A percentile compares a stretch with the other conserved stretches of the same genome.
Evolutionary conservation across 2,329 filamentous ascomycete species (phyloP).

Genomic region (Fusarium sororula): DNA sequence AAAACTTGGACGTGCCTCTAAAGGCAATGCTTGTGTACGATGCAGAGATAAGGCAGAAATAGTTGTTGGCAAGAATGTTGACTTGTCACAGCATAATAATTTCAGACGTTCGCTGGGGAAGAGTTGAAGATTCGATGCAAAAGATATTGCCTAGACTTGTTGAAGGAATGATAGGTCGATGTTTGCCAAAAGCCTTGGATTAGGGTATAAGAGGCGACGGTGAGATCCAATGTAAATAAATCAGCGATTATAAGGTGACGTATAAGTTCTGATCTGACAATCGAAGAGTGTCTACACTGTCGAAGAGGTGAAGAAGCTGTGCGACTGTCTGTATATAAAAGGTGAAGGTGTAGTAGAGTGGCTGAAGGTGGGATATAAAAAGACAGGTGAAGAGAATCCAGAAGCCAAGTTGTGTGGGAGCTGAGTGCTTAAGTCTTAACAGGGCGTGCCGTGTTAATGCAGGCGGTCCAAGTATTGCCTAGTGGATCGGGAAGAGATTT

Average conservation of each 20-base stretch:
- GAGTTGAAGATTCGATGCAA: neutral
- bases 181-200: constrained; percentile 4
- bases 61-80: constrained; percentile 1
- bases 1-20: neutral
- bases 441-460: constrained; percentile 27
- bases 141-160: neutral
- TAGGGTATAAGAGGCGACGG: constrained; percentile 19
- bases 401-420: constrained; percentile 20
- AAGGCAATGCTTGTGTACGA: neutral
- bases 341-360: neutral
- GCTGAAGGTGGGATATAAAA: constrained; percentile 7
- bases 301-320: neutral
- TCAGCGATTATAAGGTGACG: neutral
- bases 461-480: constrained; percentile 24
- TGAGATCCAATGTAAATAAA: constrained; percentile 1
- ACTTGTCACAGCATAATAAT: constrained; percentile 27
- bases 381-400: constrained; percentile 10
- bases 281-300: neutral
- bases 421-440: constrained; percentile 28
- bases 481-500: constrained; percentile 34
- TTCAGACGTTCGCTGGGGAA: neutral
- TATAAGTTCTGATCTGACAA: neutral
- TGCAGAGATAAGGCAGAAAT: neutral
- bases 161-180: neutral
- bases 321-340: constrained; percentile 5